A percentile compares a stretch with the other conserved stretches of the same genome.
These are phyloP conservation scores for Calycina herbarum DNA, from an alignment of 2,329 filamentous ascomycete genomes.

Conservation along the genomic window DNA sequence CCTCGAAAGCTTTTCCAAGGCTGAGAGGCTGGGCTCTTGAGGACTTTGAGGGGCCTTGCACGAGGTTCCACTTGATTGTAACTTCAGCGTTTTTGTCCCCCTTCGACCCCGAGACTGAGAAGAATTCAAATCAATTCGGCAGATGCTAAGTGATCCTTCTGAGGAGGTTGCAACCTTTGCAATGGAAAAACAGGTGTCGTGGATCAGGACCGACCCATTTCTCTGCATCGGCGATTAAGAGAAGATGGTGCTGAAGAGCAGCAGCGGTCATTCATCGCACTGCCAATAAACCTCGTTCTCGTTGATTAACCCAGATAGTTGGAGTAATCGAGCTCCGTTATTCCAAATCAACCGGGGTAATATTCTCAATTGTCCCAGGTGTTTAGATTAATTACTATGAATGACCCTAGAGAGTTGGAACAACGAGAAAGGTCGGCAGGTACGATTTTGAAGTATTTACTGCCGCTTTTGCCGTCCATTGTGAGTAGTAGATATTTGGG, in stretches of 20 bases:
- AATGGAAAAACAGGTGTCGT: not conserved
- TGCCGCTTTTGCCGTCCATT: no score
- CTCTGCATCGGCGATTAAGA: not conserved
- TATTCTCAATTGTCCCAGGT: no score
- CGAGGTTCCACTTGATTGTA: slow-evolving; percentile 2
- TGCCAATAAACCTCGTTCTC: not conserved
- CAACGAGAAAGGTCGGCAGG: no score
- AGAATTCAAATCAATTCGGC: not conserved
- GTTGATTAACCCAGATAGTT: no score
- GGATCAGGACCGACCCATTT: not conserved
- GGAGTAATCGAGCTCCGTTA: no score
- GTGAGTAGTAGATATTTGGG: not conserved
- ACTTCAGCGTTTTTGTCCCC: not conserved
- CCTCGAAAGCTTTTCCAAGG: not conserved
- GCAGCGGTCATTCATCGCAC: not conserved
- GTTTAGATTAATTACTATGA: no score
- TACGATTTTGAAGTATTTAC: no score
- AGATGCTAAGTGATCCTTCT: not conserved
- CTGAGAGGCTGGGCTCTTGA: not conserved
- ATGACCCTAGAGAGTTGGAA: no score
- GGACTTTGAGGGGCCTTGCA: not conserved
- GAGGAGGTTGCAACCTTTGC: not conserved
- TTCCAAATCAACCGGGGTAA: no score
- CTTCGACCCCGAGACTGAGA: not conserved
- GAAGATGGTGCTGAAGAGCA: not conserved